phyloP scores from a whole-genome alignment of 179 eudicot genomes.

The Amaranthus tricolor region DNA sequence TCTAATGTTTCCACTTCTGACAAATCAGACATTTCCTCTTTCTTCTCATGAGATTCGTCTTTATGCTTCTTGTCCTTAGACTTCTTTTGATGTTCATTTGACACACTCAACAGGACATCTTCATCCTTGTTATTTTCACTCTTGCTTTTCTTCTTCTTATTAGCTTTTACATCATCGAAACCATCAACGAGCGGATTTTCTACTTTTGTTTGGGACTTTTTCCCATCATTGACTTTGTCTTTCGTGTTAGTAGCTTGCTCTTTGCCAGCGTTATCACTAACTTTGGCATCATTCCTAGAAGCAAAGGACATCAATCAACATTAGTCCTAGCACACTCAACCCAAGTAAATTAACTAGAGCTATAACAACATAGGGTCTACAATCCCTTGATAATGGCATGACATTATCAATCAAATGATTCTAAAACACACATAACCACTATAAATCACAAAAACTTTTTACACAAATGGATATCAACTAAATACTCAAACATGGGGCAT shows the following conservation, averaged over 20 bases:
- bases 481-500: neutral
- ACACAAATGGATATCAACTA: neutral
- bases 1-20: slow-evolving; percentile 16
- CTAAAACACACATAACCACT: neutral
- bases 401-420: neutral
- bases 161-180: slow-evolving; percentile 21
- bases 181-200: slow-evolving; percentile 20
- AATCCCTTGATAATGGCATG: neutral
- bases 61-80: slow-evolving; percentile 47
- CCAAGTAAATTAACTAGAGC: neutral
- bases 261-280: slow-evolving; percentile 9
- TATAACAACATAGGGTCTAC: neutral
- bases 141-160: slow-evolving; percentile 36
- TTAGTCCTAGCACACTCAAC: slow-evolving; percentile 11
- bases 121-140: slow-evolving; percentile 18
- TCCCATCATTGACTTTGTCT: slow-evolving; percentile 18
- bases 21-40: slow-evolving; percentile 18
- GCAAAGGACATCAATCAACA: slow-evolving; percentile 18
- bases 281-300: slow-evolving; percentile 30
- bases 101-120: slow-evolving; percentile 10
- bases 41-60: slow-evolving; percentile 14
- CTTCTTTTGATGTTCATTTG: slow-evolving; percentile 35
- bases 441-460: neutral
- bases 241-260: slow-evolving; percentile 8
- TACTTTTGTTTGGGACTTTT: slow-evolving; percentile 14